A percentile compares a stretch with the other conserved stretches of the same genome.
Conservation (phyloP, 164 flowering plant species). For the Tetracentron sinense region DNA sequence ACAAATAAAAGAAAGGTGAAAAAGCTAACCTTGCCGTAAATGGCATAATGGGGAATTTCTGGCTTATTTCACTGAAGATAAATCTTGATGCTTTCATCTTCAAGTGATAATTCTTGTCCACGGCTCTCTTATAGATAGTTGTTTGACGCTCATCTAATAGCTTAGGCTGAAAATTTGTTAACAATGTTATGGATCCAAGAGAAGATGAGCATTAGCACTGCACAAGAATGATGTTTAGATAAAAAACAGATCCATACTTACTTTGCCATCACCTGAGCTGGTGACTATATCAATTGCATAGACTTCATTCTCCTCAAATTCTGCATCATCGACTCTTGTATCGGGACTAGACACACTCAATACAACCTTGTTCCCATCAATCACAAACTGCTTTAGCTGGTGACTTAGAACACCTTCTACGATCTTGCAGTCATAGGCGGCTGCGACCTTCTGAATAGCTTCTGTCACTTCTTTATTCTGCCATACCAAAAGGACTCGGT, state of each 20-base stretch:
- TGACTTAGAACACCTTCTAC: constrained; percentile 93
- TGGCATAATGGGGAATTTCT: constrained; percentile 92
- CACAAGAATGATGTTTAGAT: not conserved
- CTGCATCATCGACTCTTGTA: constrained; percentile 83
- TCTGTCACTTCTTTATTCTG: constrained; percentile 68
- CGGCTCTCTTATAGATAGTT: constrained; percentile 89
- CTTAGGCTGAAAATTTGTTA: constrained; percentile 76
- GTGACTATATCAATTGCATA: constrained; percentile 71
- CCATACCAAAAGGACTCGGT: not conserved
- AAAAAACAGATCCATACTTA: constrained; percentile 20
- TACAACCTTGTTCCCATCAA: constrained; percentile 84
- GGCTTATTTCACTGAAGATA: constrained; percentile 87
- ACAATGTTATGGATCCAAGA: not conserved
- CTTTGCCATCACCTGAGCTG: constrained; percentile 99
- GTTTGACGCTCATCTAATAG: constrained; percentile 90
- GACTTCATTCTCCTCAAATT: constrained; percentile 95
- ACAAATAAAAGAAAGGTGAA: not conserved
- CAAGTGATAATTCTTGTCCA: constrained; percentile 76
- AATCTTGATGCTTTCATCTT: constrained; percentile 96
- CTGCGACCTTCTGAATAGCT: constrained; percentile 79
- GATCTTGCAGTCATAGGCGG: constrained; percentile 86
- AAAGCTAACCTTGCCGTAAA: constrained; percentile 71
- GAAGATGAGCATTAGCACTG: not conserved
- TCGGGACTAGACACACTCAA: constrained; percentile 80
- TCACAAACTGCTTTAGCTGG: constrained; percentile 83